Base-by-base conservation (phyloP, 1,139 yeast genomes). In the Candida sojae region DNA sequence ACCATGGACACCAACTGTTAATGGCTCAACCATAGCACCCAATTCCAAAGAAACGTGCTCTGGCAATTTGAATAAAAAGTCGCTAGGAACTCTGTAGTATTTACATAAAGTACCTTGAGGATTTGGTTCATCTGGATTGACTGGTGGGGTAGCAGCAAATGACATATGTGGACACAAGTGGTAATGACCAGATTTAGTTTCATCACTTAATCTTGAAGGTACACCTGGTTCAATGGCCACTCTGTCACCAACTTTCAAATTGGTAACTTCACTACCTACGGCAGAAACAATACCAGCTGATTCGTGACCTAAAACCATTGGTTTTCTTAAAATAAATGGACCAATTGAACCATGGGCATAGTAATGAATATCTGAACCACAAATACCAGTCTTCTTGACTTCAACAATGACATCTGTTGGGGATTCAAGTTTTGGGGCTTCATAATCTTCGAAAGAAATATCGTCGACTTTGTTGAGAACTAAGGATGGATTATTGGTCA, bases 11-110 rank as follows among this genome's bases (percentile, higher is more conserved):
- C 89, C 96, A 42, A 91, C 97, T 28, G 89, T 77, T 58, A 90
- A 72, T 35, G 97, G 97, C 70, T 91, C 97, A 36, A 87, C 88
- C 64, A 90, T 68, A 1, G 97, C 96, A 52, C 96, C 97, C 68
- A 88, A 85, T 64, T 89, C 96, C 54, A 85, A 80, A 4, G 88
- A 75, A 31, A 90, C 88, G 57, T 81, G 77, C 34, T 84, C 89
- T 6, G 96, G 96, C 51, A 90, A 73, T 66, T 86, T 86, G 58
- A 84, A 86, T 64, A 89, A 80, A 66, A 86, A 89, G 64, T 88
- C 96, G 59, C 87, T 92, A n/a, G 96, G 96, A 41, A 86, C 75
- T 56, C 82, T 67, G 66, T 77, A 88, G 69, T 84, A 87, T 60
- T 83, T 82, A 57, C 87, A 79, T 55, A 90, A 74, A 12, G 96